Base-by-base conservation (phyloP, 2,329 filamentous ascomycete species). In the Botrytis hyacinthi region DNA sequence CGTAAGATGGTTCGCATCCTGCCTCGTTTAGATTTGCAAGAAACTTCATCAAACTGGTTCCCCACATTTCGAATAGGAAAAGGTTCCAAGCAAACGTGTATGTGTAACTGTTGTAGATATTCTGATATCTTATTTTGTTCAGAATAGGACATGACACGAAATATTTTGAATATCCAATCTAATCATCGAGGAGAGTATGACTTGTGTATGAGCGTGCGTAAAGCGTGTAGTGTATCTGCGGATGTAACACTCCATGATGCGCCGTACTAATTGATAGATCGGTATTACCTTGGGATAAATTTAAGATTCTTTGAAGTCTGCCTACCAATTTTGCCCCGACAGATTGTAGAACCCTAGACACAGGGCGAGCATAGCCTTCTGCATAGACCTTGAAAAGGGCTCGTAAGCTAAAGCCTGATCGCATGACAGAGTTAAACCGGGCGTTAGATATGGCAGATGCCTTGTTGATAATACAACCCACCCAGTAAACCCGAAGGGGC, bases 341-440 rank as follows among this genome's bases (percentile, higher is more conserved):
- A 68, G 16, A n/a, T 32, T 68, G 46, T 68, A 46, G 48, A 72
- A 61, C 61, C 48, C 57, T 48, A 54, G 14, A 42, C 32, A 59
- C 48, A 35, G 35, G 61, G 35, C 16, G 62, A 29, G 51, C 62
- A 68, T 40, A 72, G 62, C 51, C 51, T 59, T 51, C 51, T 68
- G 59, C 37, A 51, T 48, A 61, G 63, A 35, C 29, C 35, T 46
- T 46, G n/a, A 48, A 44, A 61, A 26, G 26, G 14, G 37, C 40
- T 32, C 63, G 68, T 51, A 40, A 68, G 51, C n/a, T 44, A 69
- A 32, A 72, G 71, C 62, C 62, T 69, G 54, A 60, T 72, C 42
- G 71, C 71, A 69, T 61, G 63, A 72, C 18, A 61, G 68, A 48
- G 37, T 46, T 3, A 61, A 72, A 20, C 8, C 26, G 71, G 63